phyloP scores from a whole-genome alignment of 352 stramenopile species.

The Globisporangium solare region DNA sequence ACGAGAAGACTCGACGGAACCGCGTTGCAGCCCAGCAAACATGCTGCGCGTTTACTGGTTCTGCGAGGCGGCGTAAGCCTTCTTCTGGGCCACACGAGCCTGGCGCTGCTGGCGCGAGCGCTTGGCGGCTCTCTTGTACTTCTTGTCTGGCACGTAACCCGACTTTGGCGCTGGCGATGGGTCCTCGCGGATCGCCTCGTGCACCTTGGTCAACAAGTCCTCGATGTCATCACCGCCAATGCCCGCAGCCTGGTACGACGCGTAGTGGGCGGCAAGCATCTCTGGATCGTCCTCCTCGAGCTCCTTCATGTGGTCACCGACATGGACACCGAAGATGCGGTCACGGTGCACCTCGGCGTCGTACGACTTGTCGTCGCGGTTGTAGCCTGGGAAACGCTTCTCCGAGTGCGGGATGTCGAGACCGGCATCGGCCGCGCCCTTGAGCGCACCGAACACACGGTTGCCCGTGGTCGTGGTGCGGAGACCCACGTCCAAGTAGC shows the following conservation, averaged over 20 bases:
- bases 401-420: slow-evolving; percentile 98
- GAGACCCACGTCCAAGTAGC: slow-evolving; percentile 97
- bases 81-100: slow-evolving; percentile 95
- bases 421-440: slow-evolving; percentile 97
- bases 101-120: slow-evolving; percentile 94
- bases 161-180: slow-evolving; percentile 92
- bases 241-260: slow-evolving; percentile 92
- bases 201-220: slow-evolving; percentile 91
- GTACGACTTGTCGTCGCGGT: slow-evolving; percentile 98
- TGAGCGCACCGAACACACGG: slow-evolving; percentile 98
- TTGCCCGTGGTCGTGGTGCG: slow-evolving; percentile 96
- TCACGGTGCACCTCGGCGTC: slow-evolving; percentile 97
- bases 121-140: slow-evolving; percentile 93
- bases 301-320: slow-evolving; percentile 99
- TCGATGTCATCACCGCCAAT: slow-evolving; percentile 91
- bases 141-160: slow-evolving; percentile 89
- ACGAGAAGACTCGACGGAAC: neutral
- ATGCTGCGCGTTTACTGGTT: slow-evolving; percentile 32
- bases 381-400: slow-evolving; percentile 99
- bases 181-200: slow-evolving; percentile 97
- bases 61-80: slow-evolving; percentile 81
- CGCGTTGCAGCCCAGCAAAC: neutral
- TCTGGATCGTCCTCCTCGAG: slow-evolving; percentile 99
- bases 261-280: slow-evolving; percentile 97
- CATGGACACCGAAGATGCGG: slow-evolving; percentile 97